Conservation (phyloP, 2,329 filamentous ascomycete species). For the Penicillium sp. region DNA sequence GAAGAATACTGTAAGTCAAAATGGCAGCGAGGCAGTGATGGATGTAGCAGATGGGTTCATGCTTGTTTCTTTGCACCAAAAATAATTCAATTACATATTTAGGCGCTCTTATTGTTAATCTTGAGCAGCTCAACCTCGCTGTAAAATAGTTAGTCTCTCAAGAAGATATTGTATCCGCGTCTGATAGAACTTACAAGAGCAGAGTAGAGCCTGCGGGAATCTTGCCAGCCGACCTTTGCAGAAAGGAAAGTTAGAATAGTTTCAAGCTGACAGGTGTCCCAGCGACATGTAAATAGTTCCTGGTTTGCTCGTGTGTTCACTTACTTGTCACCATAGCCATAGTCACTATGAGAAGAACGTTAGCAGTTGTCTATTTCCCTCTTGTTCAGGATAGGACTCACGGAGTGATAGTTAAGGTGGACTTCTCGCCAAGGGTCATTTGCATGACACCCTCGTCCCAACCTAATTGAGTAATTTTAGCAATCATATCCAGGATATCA, state of each 20-base stretch:
- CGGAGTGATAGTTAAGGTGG: slow-evolving; percentile 75
- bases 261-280: neutral
- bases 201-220: slow-evolving; percentile 72
- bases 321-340: slow-evolving; percentile 41
- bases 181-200: slow-evolving; percentile 67
- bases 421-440: slow-evolving; percentile 89
- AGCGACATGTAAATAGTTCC: neutral
- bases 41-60: neutral
- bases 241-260: slow-evolving; percentile 8
- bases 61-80: neutral
- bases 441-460: slow-evolving; percentile 79
- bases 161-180: neutral
- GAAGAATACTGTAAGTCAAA: neutral
- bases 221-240: slow-evolving; percentile 20
- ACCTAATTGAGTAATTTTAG: slow-evolving; percentile 40
- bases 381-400: slow-evolving; percentile 43
- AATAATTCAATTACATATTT: slow-evolving; percentile 7
- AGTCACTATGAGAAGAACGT: slow-evolving; percentile 23
- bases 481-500: neutral
- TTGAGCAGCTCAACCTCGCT: slow-evolving; percentile 69
- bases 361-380: neutral
- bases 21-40: neutral
- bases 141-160: neutral
- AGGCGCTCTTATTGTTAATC: slow-evolving; percentile 55
- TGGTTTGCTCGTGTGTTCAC: slow-evolving; percentile 13